Evolutionary conservation across 2,329 filamentous ascomycete species (phyloP), one percentile per base, ranked within the genome.

Genomic region (Colletotrichum lindemuthianum): DNA sequence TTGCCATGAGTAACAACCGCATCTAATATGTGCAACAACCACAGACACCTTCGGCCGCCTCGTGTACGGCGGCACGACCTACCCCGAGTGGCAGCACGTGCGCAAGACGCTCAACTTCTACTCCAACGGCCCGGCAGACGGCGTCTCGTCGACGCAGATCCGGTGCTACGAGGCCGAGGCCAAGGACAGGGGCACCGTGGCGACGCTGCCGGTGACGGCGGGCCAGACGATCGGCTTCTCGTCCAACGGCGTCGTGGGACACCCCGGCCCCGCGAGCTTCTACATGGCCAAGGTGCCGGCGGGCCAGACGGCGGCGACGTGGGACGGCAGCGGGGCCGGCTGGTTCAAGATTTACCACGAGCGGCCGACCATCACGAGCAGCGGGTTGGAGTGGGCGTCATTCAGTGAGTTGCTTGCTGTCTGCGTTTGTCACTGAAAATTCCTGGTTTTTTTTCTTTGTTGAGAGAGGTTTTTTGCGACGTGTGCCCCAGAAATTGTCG

Each of bases 271-370:
- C 11, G 68, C 77, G 53, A 72, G 73, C 47, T 73, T 75, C 39
- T 78, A 76, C 71, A 70, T 79, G 69, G 76, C 76, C 65, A 75
- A 75, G 67, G 76, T 73, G 2, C 76, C 77, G 6, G 68, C 69
- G 2, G 77, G 76, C 9, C 69, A 75, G 60, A 71, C 72, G 15
- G 72, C 73, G 11, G 67, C 72, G 16, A 70, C 63, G 13, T 78
- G 74, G 72, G 72, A 75, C 59, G 75, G 75, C 3, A 65, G 70
- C 6, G 77, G 75, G 10, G 63, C 69, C 5, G 72, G 74, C 32
- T 79, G 75, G 76, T 78, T 78, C 72, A 79, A 78, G 71, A 74
- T 78, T 43, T 75, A 74, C 67, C 70, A 76, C 51, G 72, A 75
- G 66, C 70, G 73, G 13, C 78, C 79, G 13, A 74, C 69, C 59